These are phyloP conservation scores for Pseudopyrenochaeta lycopersici DNA, from an alignment of 2,329 filamentous ascomycete species.

Conservation along the genomic window DNA sequence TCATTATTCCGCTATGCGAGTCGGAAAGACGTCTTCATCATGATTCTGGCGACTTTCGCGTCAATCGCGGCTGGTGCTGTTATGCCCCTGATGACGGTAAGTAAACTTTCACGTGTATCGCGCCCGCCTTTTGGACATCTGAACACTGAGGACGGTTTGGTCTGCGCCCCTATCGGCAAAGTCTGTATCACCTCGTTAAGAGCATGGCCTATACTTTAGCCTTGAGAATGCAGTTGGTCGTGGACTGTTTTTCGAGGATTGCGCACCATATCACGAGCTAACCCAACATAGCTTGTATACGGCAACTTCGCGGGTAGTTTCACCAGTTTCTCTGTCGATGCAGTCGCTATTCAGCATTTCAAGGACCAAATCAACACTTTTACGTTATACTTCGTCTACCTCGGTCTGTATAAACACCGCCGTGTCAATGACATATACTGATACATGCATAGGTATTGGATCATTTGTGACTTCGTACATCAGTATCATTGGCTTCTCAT, in stretches of 20 bases:
- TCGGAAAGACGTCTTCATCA: slow-evolving; percentile 50
- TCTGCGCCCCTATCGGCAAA: too few relatives aligned
- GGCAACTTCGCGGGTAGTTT: slow-evolving; percentile 51
- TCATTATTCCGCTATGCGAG: slow-evolving; percentile 58
- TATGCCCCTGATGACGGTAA: slow-evolving; percentile 74
- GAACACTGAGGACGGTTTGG: background rate
- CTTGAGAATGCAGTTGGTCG: too few relatives aligned
- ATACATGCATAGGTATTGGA: slow-evolving; percentile 31
- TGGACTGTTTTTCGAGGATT: too few relatives aligned
- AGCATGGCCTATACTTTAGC: background rate
- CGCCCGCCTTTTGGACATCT: background rate
- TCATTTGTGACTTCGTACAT: slow-evolving; percentile 74
- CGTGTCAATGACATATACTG: background rate
- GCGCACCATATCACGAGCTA: background rate
- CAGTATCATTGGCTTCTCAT: slow-evolving; percentile 88
- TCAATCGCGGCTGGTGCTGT: slow-evolving; percentile 78
- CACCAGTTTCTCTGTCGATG: slow-evolving; percentile 45
- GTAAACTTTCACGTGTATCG: background rate
- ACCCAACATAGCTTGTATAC: slow-evolving; percentile 42
- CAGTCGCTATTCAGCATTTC: slow-evolving; percentile 35
- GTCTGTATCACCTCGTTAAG: background rate
- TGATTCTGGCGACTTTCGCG: slow-evolving; percentile 65
- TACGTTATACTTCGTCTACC: slow-evolving; percentile 51
- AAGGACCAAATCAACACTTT: slow-evolving; percentile 40
- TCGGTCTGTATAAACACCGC: slow-evolving; percentile 50